phyloP scores from a whole-genome alignment of 2,329 filamentous ascomycete species.

The Juglanconis juglandina region DNA sequence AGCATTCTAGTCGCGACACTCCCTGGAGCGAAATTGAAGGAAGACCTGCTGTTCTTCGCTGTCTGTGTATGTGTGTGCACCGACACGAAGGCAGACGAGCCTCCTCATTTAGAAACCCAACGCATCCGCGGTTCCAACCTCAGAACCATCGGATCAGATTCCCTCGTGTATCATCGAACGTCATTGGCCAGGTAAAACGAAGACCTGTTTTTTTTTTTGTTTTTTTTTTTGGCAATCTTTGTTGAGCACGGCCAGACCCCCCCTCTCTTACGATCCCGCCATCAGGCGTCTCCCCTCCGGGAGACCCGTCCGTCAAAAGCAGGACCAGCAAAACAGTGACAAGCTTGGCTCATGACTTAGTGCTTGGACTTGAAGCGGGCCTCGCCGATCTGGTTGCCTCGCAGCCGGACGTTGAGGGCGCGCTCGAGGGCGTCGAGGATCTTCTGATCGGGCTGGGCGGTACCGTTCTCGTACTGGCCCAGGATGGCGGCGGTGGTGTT shows the following conservation, averaged over 20 bases:
- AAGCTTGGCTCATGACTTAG: conserved; percentile 24
- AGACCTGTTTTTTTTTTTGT: background rate
- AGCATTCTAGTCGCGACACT: conserved; percentile 14
- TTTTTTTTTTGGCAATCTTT: too few species aligned
- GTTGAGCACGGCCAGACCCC: background rate
- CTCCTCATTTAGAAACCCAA: background rate
- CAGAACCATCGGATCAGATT: background rate
- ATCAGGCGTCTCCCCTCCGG: too few species aligned
- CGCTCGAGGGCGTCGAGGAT: conserved; percentile 74
- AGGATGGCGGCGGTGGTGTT: conserved; percentile 80
- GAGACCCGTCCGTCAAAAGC: background rate
- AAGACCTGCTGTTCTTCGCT: background rate
- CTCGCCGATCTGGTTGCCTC: conserved; percentile 79
- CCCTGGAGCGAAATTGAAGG: conserved; percentile 4
- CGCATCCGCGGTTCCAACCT: conserved; percentile 2
- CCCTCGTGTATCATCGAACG: background rate
- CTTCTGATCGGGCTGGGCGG: conserved; percentile 78
- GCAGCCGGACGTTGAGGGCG: conserved; percentile 81
- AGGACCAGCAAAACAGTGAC: background rate
- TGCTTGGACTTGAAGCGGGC: conserved; percentile 57
- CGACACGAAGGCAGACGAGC: background rate
- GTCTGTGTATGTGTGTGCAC: conserved; percentile 1
- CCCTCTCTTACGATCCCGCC: too few species aligned
- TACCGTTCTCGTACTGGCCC: conserved; percentile 80
- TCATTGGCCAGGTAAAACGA: background rate